A percentile compares a stretch with the other conserved stretches of the same genome.
These are phyloP conservation scores for Monosporascus sp. DNA, from an alignment of 2,329 filamentous ascomycete genomes.

Conservation along the genomic window DNA sequence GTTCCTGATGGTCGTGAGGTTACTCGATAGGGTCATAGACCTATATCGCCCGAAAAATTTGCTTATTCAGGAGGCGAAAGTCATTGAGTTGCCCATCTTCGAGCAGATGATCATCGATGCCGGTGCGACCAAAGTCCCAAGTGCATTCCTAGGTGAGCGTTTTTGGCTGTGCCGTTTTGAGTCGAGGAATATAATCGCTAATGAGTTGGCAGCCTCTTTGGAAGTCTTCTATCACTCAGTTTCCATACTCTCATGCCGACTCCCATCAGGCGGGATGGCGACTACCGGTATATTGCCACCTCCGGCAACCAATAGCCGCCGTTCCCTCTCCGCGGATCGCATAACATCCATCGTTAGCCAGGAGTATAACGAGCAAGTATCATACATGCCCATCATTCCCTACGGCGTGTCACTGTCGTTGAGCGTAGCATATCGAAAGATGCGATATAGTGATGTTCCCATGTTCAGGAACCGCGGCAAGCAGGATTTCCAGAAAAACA, in stretches of 20 bases:
- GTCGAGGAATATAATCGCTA: constrained; percentile 7
- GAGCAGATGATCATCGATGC: constrained; percentile 54
- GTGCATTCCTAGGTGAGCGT: constrained; percentile 43
- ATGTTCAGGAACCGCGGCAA: constrained; percentile 55
- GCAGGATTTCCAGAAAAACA: constrained; percentile 49
- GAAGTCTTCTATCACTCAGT: constrained; percentile 62
- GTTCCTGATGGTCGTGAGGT: constrained; percentile 48
- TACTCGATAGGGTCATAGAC: constrained; percentile 55
- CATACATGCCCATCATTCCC: constrained; percentile 52
- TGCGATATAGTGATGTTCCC: constrained; percentile 55
- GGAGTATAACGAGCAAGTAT: constrained; percentile 42
- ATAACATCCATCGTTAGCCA: constrained; percentile 51
- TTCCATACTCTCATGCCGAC: constrained; percentile 57
- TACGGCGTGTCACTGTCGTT: constrained; percentile 59
- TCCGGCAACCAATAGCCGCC: constrained; percentile 49
- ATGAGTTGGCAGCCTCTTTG: constrained; percentile 45
- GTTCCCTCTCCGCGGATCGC: constrained; percentile 53
- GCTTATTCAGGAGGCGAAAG: constrained; percentile 38
- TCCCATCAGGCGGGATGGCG: constrained; percentile 31
- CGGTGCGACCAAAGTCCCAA: constrained; percentile 44
- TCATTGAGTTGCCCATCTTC: constrained; percentile 51
- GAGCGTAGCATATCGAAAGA: constrained; percentile 59
- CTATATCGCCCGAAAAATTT: constrained; percentile 54
- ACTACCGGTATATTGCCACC: constrained; percentile 37
- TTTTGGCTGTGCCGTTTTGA: not conserved